Evolutionary conservation across 805 yeast species (phyloP).

Genomic region (Teunomyces lycoperdinae): DNA sequence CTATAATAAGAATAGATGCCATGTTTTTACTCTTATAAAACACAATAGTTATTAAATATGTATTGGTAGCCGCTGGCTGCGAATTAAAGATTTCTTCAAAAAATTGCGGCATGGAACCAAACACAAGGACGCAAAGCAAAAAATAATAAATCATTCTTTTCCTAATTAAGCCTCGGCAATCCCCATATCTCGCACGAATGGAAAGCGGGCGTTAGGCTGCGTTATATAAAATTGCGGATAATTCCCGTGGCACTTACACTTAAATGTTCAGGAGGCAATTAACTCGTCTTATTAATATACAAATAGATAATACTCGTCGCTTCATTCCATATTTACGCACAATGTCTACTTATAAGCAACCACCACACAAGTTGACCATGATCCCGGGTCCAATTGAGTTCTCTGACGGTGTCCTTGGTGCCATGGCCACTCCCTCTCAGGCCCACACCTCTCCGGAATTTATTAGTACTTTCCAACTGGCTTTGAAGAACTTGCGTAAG

Average conservation of each 20-base stretch:
- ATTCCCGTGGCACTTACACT: not conserved
- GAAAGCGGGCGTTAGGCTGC: not conserved
- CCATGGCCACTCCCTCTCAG: constrained; percentile 79
- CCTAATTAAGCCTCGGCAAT: constrained; percentile 1
- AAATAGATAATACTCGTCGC: not conserved
- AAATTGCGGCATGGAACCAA: not conserved
- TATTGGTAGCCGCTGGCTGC: constrained; percentile 4
- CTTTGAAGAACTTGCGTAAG: constrained; percentile 63
- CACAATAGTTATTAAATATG: not conserved
- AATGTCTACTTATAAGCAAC: constrained; percentile 41
- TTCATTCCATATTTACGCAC: constrained; percentile 4
- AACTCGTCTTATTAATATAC: not conserved
- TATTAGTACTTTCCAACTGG: constrained; percentile 66
- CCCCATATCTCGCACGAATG: constrained; percentile 5
- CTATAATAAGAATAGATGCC: constrained; percentile 10
- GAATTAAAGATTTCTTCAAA: not conserved
- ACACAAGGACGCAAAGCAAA: not conserved
- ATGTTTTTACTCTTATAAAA: not conserved
- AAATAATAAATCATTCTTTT: not conserved
- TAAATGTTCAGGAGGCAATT: not conserved
- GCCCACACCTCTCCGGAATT: constrained; percentile 92
- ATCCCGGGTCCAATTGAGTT: constrained; percentile 89
- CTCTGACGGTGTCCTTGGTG: constrained; percentile 71
- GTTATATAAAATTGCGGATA: not conserved
- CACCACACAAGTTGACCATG: constrained; percentile 48